These are phyloP conservation scores for Cryphonectria carpinicola DNA, from an alignment of 2,329 filamentous ascomycete species.

Conservation along the genomic window DNA sequence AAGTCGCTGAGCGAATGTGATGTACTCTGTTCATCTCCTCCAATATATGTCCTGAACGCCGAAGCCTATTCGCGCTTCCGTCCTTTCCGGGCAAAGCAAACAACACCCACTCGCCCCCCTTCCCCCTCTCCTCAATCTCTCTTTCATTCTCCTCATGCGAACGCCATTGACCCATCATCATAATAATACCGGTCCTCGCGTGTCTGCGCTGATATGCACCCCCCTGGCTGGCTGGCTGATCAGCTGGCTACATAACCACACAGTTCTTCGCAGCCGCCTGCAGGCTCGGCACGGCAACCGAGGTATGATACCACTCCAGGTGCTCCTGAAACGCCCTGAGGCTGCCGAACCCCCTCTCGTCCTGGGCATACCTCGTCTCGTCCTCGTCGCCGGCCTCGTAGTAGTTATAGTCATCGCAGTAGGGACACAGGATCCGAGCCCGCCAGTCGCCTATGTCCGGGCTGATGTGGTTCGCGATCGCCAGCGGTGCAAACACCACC, in stretches of 20 bases:
- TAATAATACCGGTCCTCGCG: neutral
- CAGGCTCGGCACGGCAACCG: conserved; percentile 43
- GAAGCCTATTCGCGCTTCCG: conserved; percentile 31
- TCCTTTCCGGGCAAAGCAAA: neutral
- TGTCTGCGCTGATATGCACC: neutral
- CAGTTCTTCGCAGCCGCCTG: conserved; percentile 46
- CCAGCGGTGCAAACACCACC: conserved; percentile 60
- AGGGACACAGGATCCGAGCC: conserved; percentile 56
- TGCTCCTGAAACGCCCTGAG: conserved; percentile 56
- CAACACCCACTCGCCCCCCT: too few species aligned
- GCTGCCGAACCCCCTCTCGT: conserved; percentile 53
- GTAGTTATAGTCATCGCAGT: conserved; percentile 59
- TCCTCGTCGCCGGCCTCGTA: conserved; percentile 55
- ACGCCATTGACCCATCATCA: neutral
- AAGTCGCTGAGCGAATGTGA: neutral
- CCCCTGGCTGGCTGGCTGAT: neutral
- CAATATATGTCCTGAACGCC: conserved; percentile 16
- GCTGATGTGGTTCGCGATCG: conserved; percentile 60
- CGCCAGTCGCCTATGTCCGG: conserved; percentile 56
- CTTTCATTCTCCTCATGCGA: neutral
- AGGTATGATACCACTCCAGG: conserved; percentile 60
- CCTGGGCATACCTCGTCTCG: conserved; percentile 49
- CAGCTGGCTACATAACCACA: conserved; percentile 45
- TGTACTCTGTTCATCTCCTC: conserved; percentile 8
- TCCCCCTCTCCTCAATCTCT: too few species aligned